Evolutionary conservation across 345 rosid species (phyloP).

Genomic region (Eucalyptus decipiens): DNA sequence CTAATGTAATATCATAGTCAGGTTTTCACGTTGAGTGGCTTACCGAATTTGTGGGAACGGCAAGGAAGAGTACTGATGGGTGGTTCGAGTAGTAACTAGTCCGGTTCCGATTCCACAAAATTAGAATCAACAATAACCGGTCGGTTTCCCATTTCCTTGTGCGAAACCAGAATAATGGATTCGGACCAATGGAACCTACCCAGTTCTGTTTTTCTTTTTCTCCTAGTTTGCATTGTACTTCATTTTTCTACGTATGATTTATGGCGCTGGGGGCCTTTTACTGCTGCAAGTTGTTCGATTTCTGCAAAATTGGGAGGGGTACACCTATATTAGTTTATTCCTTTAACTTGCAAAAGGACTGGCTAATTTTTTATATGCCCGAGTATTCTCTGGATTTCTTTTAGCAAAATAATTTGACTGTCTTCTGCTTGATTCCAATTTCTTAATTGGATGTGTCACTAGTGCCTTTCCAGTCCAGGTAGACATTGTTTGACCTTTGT

Average conservation of each 20-base stretch:
- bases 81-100: not conserved
- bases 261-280: not conserved
- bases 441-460: not conserved
- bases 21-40: no score
- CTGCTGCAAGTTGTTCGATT: not conserved
- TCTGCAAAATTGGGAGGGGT: not conserved
- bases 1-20: no score
- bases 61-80: not conserved
- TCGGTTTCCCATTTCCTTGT: not conserved
- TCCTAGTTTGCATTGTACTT: not conserved
- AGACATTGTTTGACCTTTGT: not conserved
- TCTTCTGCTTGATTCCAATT: not conserved
- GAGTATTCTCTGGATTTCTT: not conserved
- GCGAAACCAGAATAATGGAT: not conserved
- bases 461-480: not conserved
- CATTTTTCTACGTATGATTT: not conserved
- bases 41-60: no score
- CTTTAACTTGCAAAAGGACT: not conserved
- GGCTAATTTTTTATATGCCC: not conserved
- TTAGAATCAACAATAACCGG: not conserved
- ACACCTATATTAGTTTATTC: not conserved
- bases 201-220: not conserved
- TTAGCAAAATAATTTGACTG: not conserved
- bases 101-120: not conserved
- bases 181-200: no score